Percentiles rank a stretch among this genome's conserved stretches.
phyloP scores from a whole-genome alignment of 2,329 filamentous ascomycete species.

The Neoascochyta sp. region DNA sequence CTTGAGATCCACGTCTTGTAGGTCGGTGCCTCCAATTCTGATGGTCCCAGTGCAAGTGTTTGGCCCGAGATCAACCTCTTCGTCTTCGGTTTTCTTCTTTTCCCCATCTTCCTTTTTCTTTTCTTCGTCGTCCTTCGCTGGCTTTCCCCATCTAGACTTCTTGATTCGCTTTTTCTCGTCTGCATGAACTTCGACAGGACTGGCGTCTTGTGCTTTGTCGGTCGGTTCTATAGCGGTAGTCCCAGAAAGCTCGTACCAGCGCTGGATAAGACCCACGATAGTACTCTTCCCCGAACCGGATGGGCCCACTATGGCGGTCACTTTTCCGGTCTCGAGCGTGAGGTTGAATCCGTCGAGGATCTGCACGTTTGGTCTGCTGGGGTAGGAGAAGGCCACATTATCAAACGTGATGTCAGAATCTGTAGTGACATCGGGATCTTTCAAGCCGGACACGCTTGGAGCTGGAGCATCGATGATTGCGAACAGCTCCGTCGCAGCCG shows the following conservation, averaged over 20 bases:
- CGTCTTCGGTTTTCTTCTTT: slow-evolving; percentile 10
- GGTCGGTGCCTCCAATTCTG: slow-evolving; percentile 23
- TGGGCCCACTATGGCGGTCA: slow-evolving; percentile 70
- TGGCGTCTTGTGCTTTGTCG: slow-evolving; percentile 3
- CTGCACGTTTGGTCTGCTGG: slow-evolving; percentile 56
- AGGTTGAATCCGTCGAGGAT: slow-evolving; percentile 60
- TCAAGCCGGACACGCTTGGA: slow-evolving; percentile 28
- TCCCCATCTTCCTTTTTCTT: slow-evolving; percentile 1
- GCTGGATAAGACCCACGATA: slow-evolving; percentile 65
- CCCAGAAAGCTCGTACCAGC: slow-evolving; percentile 62
- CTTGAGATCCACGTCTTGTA: slow-evolving; percentile 35
- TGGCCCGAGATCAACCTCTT: slow-evolving; percentile 20
- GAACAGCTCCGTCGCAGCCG: slow-evolving; percentile 37
- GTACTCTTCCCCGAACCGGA: slow-evolving; percentile 73
- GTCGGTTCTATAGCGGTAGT: slow-evolving; percentile 13
- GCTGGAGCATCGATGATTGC: slow-evolving; percentile 34
- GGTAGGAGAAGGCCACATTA: slow-evolving; percentile 39
- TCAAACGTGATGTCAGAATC: slow-evolving; percentile 35
- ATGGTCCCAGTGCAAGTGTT: slow-evolving; percentile 35
- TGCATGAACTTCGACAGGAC: slow-evolving; percentile 2
- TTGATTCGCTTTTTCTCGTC: slow-evolving; percentile 12
- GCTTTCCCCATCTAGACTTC: slow-evolving; percentile 8
- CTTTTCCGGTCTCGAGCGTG: slow-evolving; percentile 59
- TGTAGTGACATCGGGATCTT: slow-evolving; percentile 34
- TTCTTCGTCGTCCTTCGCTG: slow-evolving; percentile 1